Conservation (phyloP, 805 yeast genomes). For the Ogataea corticis region DNA sequence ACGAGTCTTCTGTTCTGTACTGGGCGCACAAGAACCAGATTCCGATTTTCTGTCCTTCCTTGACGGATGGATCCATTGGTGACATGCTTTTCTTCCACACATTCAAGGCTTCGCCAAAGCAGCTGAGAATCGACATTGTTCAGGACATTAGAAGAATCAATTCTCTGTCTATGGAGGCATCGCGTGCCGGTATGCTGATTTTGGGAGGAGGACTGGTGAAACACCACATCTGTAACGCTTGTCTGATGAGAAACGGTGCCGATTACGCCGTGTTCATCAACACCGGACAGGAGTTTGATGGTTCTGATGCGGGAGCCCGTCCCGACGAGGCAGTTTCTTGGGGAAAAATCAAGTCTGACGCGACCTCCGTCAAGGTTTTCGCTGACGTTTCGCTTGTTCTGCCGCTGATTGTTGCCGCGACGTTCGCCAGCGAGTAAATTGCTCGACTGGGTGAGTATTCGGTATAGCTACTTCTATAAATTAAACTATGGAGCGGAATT, state of each 20-base stretch:
- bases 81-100: slow-evolving; percentile 99
- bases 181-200: slow-evolving; percentile 91
- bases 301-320: slow-evolving; percentile 98
- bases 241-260: slow-evolving; percentile 99
- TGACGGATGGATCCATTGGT: slow-evolving; percentile 98
- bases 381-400: slow-evolving; percentile 94
- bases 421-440: slow-evolving; percentile 71
- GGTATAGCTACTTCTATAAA: no score
- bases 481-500: no score
- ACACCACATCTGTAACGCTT: slow-evolving; percentile 97
- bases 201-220: slow-evolving; percentile 96
- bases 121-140: slow-evolving; percentile 87
- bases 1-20: slow-evolving; percentile 89
- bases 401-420: slow-evolving; percentile 96
- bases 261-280: slow-evolving; percentile 96
- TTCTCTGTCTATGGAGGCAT: slow-evolving; percentile 93
- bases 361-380: slow-evolving; percentile 85
- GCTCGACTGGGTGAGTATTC: no score
- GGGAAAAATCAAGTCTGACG: slow-evolving; percentile 98
- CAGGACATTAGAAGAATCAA: slow-evolving; percentile 90
- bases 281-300: slow-evolving; percentile 98
- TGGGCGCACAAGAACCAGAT: slow-evolving; percentile 98
- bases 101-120: slow-evolving; percentile 88
- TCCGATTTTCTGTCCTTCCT: slow-evolving; percentile 95
- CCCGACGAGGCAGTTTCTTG: slow-evolving; percentile 99